Conservation (phyloP, 495 filamentous ascomycete species). For the Cercophora sp. region DNA sequence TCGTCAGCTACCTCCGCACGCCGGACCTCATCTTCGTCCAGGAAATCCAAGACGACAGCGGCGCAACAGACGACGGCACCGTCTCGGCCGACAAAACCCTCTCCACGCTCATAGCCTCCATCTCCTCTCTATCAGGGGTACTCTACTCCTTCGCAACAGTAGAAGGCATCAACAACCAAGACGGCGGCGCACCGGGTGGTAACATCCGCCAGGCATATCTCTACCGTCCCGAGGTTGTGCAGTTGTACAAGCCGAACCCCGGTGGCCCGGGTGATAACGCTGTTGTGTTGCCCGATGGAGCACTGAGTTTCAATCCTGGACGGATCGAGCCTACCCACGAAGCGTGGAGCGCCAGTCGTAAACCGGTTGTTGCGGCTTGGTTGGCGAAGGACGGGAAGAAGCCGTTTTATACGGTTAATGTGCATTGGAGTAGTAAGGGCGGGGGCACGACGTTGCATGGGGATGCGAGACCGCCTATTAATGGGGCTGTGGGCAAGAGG, state of each 20-base stretch:
- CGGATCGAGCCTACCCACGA: conserved; percentile 51
- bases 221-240: conserved; percentile 49
- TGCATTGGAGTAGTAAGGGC: conserved; percentile 55
- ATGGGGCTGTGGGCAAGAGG: conserved; percentile 49
- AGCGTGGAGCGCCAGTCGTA: conserved; percentile 51
- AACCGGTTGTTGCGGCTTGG: conserved; percentile 57
- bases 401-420: conserved; percentile 57
- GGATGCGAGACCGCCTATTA: conserved; percentile 57
- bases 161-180: conserved; percentile 41
- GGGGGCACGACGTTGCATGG: conserved; percentile 54
- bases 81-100: conserved; percentile 47
- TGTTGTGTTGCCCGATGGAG: conserved; percentile 40
- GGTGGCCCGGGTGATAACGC: conserved; percentile 43
- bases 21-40: conserved; percentile 57
- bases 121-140: conserved; percentile 33
- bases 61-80: conserved; percentile 47
- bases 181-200: conserved; percentile 59
- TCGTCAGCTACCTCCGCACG: conserved; percentile 48
- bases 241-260: conserved; percentile 44
- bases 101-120: conserved; percentile 37
- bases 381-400: conserved; percentile 38
- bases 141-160: conserved; percentile 48
- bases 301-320: conserved; percentile 57
- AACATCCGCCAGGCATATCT: conserved; percentile 63
- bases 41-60: conserved; percentile 58